These are phyloP conservation scores for Diddensiella transvaalensis DNA, from an alignment of 805 yeast species.

Conservation along the genomic window DNA sequence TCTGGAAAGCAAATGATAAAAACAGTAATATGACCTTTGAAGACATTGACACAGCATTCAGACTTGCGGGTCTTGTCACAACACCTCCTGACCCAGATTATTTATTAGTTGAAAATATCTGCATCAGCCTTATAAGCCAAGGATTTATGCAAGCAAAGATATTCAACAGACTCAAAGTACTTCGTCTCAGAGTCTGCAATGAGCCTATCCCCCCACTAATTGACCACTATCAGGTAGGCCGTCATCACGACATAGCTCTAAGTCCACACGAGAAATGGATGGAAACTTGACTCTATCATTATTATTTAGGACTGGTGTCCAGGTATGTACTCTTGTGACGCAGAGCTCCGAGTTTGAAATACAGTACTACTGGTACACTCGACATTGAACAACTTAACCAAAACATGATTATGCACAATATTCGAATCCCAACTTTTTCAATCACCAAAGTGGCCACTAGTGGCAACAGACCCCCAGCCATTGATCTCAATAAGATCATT, in stretches of 20 bases:
- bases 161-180: conserved; percentile 21
- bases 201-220: conserved; percentile 25
- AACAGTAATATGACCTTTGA: conserved; percentile 16
- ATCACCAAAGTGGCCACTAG: background rate
- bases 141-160: conserved; percentile 38
- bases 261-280: conserved; percentile 11
- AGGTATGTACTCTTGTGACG: background rate
- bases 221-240: conserved; percentile 14
- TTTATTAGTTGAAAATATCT: conserved; percentile 30
- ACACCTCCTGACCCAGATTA: background rate
- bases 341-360: background rate
- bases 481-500: background rate
- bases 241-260: background rate
- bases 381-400: background rate
- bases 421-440: background rate
- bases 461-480: background rate
- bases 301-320: background rate
- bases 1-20: conserved; percentile 10
- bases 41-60: conserved; percentile 16
- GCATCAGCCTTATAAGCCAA: conserved; percentile 32
- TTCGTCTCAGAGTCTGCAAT: conserved; percentile 20
- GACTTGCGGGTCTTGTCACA: conserved; percentile 6
- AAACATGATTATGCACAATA: background rate
- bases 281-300: background rate
- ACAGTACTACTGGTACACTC: background rate